Conservation (phyloP, 2,329 filamentous ascomycete species). For the Nakataea oryzae region DNA sequence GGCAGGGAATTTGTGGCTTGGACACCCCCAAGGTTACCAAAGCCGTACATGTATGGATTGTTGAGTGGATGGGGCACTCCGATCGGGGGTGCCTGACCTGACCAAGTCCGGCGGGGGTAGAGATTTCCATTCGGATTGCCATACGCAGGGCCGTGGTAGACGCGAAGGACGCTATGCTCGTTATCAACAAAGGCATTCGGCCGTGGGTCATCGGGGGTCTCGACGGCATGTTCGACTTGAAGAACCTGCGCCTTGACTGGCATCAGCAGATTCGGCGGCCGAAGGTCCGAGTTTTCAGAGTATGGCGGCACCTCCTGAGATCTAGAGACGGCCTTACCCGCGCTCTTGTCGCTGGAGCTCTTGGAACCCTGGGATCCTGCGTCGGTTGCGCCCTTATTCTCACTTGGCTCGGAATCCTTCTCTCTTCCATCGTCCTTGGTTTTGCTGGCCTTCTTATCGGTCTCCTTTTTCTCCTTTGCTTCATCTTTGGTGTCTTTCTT, state of each 20-base stretch:
- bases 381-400: background rate
- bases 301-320: slow-evolving; percentile 9
- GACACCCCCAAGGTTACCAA: slow-evolving; percentile 12
- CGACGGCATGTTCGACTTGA: slow-evolving; percentile 44
- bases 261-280: slow-evolving; percentile 33
- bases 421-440: background rate
- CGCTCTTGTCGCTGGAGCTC: slow-evolving; percentile 6
- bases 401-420: background rate
- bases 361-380: background rate
- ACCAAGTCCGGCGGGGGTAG: slow-evolving; percentile 30
- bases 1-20: background rate
- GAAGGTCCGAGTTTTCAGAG: slow-evolving; percentile 17
- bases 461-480: slow-evolving; percentile 5
- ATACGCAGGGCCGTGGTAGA: slow-evolving; percentile 47
- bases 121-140: slow-evolving; percentile 36
- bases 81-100: slow-evolving; percentile 22
- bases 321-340: background rate
- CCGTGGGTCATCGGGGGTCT: slow-evolving; percentile 38
- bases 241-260: slow-evolving; percentile 37
- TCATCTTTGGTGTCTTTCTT: background rate
- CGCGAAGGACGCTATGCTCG: slow-evolving; percentile 38
- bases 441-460: slow-evolving; percentile 1
- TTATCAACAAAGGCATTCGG: slow-evolving; percentile 51
- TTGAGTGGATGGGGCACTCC: slow-evolving; percentile 31
- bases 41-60: slow-evolving; percentile 32